Evolutionary conservation across 2,329 filamentous ascomycete species (phyloP).

Genomic region (Diaporthe nobilis): DNA sequence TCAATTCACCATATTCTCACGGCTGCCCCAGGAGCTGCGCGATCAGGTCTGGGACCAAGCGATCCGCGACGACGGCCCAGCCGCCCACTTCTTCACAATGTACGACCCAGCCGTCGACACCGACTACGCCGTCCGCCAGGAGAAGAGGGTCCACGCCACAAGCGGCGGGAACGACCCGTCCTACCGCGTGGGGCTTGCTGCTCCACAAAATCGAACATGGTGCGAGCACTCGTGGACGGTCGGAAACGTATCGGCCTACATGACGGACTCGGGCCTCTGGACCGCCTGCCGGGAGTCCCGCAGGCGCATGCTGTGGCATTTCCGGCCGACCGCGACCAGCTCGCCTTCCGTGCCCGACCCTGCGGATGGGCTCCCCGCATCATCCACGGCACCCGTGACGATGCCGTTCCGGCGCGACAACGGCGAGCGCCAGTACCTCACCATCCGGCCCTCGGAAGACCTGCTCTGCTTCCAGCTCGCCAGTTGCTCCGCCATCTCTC

Average conservation of each 20-base stretch:
- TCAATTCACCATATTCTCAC: not conserved
- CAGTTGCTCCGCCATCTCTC: not conserved
- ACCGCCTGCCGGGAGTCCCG: not conserved
- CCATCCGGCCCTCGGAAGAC: not conserved
- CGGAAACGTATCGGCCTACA: not conserved
- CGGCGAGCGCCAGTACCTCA: not conserved
- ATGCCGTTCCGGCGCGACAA: not conserved
- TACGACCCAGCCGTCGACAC: not conserved
- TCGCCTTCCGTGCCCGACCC: not conserved
- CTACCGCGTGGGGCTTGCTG: not conserved
- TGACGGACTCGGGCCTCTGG: slow-evolving; percentile 16
- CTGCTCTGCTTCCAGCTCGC: not conserved
- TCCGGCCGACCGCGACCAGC: not conserved
- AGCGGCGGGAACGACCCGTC: rapidly evolving
- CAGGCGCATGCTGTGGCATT: not conserved
- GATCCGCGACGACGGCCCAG: not conserved
- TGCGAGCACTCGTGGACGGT: not conserved
- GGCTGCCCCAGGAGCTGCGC: not conserved
- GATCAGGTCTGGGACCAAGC: not conserved
- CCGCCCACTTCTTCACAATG: slow-evolving; percentile 1
- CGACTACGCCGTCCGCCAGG: not conserved
- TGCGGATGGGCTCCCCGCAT: rapidly evolving
- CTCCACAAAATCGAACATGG: not conserved
- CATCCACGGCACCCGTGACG: not conserved
- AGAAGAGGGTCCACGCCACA: not conserved